Conservation (phyloP, 345 rosid genomes). For the Pseudoturritis turrita region DNA sequence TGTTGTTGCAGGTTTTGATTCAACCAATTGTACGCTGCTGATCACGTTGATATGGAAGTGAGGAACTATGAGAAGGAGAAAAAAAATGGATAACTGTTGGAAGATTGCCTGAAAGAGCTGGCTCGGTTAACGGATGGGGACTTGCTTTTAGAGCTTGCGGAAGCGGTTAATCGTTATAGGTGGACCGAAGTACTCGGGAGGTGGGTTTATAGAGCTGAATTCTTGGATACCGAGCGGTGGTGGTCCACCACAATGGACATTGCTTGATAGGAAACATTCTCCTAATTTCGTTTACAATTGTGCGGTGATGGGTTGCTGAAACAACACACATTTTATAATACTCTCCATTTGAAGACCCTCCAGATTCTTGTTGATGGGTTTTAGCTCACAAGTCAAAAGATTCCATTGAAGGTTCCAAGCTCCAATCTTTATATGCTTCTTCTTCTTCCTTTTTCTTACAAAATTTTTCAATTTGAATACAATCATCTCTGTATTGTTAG, state of each 20-base stretch:
- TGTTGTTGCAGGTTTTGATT: constrained; percentile 83
- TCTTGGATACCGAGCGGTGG: constrained; percentile 80
- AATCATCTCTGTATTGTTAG: constrained; percentile 29
- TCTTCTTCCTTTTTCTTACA: constrained; percentile 20
- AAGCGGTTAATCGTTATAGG: constrained; percentile 83
- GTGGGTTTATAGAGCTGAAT: constrained; percentile 78
- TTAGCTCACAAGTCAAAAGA: constrained; percentile 17
- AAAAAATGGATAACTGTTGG: constrained; percentile 67
- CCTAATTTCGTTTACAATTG: constrained; percentile 92
- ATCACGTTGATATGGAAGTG: constrained; percentile 77
- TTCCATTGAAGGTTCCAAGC: constrained; percentile 25
- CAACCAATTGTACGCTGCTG: constrained; percentile 78
- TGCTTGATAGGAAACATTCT: constrained; percentile 70
- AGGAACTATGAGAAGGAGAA: constrained; percentile 66
- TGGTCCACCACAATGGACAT: constrained; percentile 76
- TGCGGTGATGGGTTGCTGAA: constrained; percentile 95
- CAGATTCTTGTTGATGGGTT: constrained; percentile 24
- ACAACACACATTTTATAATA: neutral
- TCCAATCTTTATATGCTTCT: constrained; percentile 17
- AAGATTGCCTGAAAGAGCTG: constrained; percentile 75
- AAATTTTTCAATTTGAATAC: constrained; percentile 21
- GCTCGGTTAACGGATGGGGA: constrained; percentile 94
- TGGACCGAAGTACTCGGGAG: constrained; percentile 70
- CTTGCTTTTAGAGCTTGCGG: constrained; percentile 94
- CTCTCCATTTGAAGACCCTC: constrained; percentile 26